These are phyloP conservation scores for Cladosporium sp. DNA, from an alignment of 2,329 filamentous ascomycete species.

Conservation along the genomic window DNA sequence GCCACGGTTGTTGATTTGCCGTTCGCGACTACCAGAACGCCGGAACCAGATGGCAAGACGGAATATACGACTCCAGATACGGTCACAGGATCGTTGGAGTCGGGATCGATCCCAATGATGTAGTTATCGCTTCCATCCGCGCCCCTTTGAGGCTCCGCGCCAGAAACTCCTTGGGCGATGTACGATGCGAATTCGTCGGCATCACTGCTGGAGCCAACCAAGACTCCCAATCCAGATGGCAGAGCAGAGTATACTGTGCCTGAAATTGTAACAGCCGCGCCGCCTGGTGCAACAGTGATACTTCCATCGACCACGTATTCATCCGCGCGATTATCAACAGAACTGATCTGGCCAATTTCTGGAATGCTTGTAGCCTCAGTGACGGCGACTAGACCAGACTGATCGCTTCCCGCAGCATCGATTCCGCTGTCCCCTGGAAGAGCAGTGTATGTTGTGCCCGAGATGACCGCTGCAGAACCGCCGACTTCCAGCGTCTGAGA, in stretches of 20 bases:
- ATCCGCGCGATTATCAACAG: background rate
- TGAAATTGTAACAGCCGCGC: background rate
- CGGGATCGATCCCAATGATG: background rate
- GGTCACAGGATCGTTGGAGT: background rate
- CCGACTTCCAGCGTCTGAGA: constrained; percentile 1
- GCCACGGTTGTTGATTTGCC: constrained; percentile 2
- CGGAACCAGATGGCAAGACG: background rate
- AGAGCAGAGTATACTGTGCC: constrained; percentile 6
- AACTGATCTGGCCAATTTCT: background rate
- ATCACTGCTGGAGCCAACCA: background rate
- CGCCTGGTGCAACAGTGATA: constrained; percentile 2
- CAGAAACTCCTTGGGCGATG: constrained; percentile 8
- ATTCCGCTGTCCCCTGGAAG: constrained; percentile 1
- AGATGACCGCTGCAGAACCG: background rate
- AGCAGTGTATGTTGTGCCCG: constrained; percentile 5
- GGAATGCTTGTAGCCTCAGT: constrained; percentile 1
- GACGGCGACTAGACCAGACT: background rate
- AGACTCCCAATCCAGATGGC: background rate
- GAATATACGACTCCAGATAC: background rate
- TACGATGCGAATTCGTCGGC: background rate
- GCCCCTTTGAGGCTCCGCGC: background rate
- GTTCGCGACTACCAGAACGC: constrained; percentile 1
- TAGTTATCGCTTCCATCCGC: background rate
- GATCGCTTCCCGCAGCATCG: background rate
- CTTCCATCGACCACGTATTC: constrained; percentile 8